Evolutionary conservation across 73 alveolate genomes (phyloP), one percentile per base, ranked within the genome.

Genomic region (Loxodes magnus): DNA sequence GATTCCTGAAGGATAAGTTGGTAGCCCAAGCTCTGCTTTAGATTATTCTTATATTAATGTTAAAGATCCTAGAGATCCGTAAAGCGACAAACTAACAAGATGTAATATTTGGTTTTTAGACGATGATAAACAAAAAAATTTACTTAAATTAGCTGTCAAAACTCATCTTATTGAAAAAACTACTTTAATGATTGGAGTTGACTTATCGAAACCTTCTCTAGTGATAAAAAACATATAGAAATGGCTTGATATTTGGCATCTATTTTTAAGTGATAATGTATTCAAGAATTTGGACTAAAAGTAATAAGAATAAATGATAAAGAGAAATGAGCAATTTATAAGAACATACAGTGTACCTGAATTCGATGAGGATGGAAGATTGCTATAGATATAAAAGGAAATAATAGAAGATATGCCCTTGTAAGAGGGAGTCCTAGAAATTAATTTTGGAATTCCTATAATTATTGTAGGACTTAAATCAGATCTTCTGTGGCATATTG

Each of bases 391-490:
- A 56, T 27, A 26, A 16, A 29, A 38, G 54, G 54, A 77, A 41
- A 57, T 74, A 37, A 37, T 68, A 39, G 42, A 48, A 36, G 72
- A 69, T 50, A 43, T 78, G 39, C 67, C 76, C 23, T 56, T 86
- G 41, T 73, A 79, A 26, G 89, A 86, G 35, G 97, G 92, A 59
- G 81, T 81, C 2, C 74, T 81, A 10, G 46, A 63, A 39, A 84
- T 83, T 33, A 86, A 86, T 60, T 39, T 84, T 20, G 92, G 92
- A 3, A 73, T 86, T 20, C 97, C 94, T 15, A 56, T 81, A 27
- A 43, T 76, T 26, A 68, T 86, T 15, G 76, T 71, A 26, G 61
- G 90, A 46, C 50, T 57, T 23, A 86, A 86, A 65, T 33, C 76
- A 2, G 97, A 86, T 43, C 65, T 64, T 3, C 67, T 84, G 0